Evolutionary conservation across 2,329 filamentous ascomycete species (phyloP), one percentile per base, ranked within the genome.

Genomic region (Fusarium sp.): DNA sequence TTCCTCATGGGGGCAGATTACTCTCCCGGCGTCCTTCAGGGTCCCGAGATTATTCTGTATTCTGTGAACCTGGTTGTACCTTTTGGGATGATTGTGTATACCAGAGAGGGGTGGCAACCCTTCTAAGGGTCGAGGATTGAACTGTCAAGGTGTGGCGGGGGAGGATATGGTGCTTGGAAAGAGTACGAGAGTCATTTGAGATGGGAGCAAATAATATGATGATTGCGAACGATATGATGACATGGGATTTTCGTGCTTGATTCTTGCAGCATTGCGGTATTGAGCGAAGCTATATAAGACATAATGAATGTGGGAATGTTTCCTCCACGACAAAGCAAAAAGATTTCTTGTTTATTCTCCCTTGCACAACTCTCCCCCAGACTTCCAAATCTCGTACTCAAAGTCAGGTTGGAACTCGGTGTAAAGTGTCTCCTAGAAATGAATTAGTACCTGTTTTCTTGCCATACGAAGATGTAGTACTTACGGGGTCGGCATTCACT

Each of bases 391-490:
- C 62, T 80, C 78, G 44, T 77, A 80, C 58, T 79, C 73, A 35
- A 79, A 76, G 62, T 80, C 75, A 0, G 78, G 79, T 59, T 80
- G 78, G 53, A 79, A 79, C 27, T 80, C 78, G 9, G 68, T 71
- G 66, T 79, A 79, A 3, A 80, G 68, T 2, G 77, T 77, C 60
- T 80, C 77, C 74, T 79, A 40, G 8, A 20, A 4, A 16, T 10
- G 8, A 16, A 11, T 20, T 6, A 16, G 16, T 5, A 1, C 1
- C 5, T 17, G 8, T 17, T 36, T n/a, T 14, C 1, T 14, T n/a
- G 57, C 22, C 46, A 62, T 16, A 12, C 1, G 4, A 17, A 11
- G 24, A 20, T 16, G 10, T 14, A 3, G 12, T 24, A 68, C 69
- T 67, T 67, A 79, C 77, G 2, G 76, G 67, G 64, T 79, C 75